These are phyloP conservation scores for Schizopora paradoxa DNA, from an alignment of 1,284 basidiomycete species.

Conservation along the genomic window DNA sequence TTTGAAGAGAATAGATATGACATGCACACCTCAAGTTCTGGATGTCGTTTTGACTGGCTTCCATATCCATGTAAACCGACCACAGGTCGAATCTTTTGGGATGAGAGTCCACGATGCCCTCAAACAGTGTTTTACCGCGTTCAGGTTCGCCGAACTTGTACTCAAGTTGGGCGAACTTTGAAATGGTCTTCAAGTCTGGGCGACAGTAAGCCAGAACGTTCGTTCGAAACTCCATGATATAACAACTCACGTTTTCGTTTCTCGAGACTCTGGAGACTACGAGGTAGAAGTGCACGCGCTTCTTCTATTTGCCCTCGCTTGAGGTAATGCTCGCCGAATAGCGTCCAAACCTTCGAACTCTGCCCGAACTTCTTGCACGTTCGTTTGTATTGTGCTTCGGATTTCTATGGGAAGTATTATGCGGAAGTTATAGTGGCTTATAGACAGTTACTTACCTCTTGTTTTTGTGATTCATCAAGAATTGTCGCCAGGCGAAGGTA, in stretches of 20 bases:
- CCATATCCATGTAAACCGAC: conserved; percentile 97
- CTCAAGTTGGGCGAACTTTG: conserved; percentile 91
- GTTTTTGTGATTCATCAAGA: conserved; percentile 78
- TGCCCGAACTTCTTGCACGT: conserved; percentile 91
- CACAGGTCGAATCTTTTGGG: conserved; percentile 94
- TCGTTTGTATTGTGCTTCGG: conserved; percentile 80
- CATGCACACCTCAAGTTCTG: conserved; percentile 59
- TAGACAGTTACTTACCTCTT: conserved; percentile 45
- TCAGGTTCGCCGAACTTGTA: conserved; percentile 94
- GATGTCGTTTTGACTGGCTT: conserved; percentile 73
- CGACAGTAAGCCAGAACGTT: background rate
- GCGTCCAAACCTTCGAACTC: conserved; percentile 89
- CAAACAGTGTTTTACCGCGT: conserved; percentile 92
- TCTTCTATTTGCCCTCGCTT: conserved; percentile 70
- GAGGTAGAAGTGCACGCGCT: conserved; percentile 82
- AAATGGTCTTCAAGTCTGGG: conserved; percentile 89
- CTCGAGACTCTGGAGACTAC: conserved; percentile 88
- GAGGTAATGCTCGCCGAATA: conserved; percentile 80
- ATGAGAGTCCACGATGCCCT: conserved; percentile 92
- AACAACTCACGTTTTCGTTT: conserved; percentile 82
- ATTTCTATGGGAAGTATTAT: conserved; percentile 53
- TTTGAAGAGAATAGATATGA: conserved; percentile 8
- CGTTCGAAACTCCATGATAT: background rate
- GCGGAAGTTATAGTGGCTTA: background rate
- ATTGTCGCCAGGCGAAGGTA: conserved; percentile 83